phyloP scores from a whole-genome alignment of 148 eudicot species.

The Heliosperma pusillum region DNA sequence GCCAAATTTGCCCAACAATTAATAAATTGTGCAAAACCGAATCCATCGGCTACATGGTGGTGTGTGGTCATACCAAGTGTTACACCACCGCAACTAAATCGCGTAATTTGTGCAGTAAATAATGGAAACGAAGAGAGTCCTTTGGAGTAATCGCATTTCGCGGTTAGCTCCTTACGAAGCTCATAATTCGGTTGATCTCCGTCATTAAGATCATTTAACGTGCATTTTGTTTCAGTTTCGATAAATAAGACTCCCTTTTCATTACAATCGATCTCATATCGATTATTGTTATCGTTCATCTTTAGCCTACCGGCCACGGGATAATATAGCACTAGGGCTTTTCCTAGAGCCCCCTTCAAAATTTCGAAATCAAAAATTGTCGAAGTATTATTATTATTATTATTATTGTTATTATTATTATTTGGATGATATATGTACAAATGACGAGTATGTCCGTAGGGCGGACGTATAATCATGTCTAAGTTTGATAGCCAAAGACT shows the following conservation, averaged over 20 bases:
- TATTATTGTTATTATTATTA: too few species aligned
- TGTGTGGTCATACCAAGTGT: conserved; percentile 28
- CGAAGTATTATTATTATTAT: too few species aligned
- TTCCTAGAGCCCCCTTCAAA: conserved; percentile 23
- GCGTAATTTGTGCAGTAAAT: conserved; percentile 24
- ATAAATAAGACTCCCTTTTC: conserved; percentile 26
- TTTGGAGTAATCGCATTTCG: conserved; percentile 19
- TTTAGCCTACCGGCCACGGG: conserved; percentile 37
- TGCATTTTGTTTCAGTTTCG: conserved; percentile 21
- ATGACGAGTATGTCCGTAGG: neutral
- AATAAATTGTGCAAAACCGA: too few species aligned
- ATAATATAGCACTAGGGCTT: conserved; percentile 30
- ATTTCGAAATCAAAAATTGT: conserved; percentile 19
- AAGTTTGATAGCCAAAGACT: conserved; percentile 3
- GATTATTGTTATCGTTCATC: conserved; percentile 12
- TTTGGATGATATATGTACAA: neutral
- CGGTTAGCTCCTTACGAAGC: conserved; percentile 1
- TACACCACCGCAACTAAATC: conserved; percentile 36
- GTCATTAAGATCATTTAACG: neutral
- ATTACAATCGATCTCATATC: conserved; percentile 35
- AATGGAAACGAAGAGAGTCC: neutral
- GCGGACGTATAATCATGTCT: conserved; percentile 7
- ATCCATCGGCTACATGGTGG: conserved; percentile 33
- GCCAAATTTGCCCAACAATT: conserved; percentile 31
- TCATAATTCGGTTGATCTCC: neutral